Evolutionary conservation across 2,329 filamentous ascomycete genomes (phyloP), one percentile per base, ranked within the genome.

Genomic region (Aspergillus sp.): DNA sequence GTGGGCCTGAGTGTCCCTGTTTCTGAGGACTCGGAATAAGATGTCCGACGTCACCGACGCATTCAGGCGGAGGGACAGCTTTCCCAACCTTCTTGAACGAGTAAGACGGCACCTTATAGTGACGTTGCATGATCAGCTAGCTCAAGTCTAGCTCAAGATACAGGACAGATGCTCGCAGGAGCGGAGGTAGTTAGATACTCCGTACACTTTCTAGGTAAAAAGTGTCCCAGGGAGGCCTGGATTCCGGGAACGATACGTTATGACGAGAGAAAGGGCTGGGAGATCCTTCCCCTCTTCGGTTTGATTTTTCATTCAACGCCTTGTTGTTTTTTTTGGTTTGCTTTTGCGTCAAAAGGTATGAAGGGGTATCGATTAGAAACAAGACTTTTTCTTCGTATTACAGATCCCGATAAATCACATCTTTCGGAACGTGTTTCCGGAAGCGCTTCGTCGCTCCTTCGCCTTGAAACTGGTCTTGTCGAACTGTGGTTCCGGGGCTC

Each of bases 391-490:
- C 31, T n/a, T 20, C 49, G 12, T 36, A 29, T 24, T 1, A 16
- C 36, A 16, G 32, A 53, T 29, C 31, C 12, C 26, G 16, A 18
- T 16, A 49, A 18, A 64, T 76, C 66, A 80, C 75, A 81, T 80
- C 55, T 67, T 73, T 56, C 79, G 73, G 70, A 82, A 81, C 4
- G 79, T 76, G 62, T 82, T 82, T 4, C 75, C 75, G 52, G 80
- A 81, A 16, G 80, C 80, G 70, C 79, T 82, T 65, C 80, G 75
- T 56, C 80, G 76, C 51, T 79, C 78, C 64, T 79, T 80, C 7
- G 71, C 57, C 47, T 67, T 63, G 64, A 72, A 71, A 52, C 66
- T 65, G 32, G 49, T 52, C 49, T 57, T 31, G 24, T 26, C 62
- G 63, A 32, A 64, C 56, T 55, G 65, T 66, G 32, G 60, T 61